phyloP scores from a whole-genome alignment of 1,139 yeast species.

The Hansenula lynferdii region DNA sequence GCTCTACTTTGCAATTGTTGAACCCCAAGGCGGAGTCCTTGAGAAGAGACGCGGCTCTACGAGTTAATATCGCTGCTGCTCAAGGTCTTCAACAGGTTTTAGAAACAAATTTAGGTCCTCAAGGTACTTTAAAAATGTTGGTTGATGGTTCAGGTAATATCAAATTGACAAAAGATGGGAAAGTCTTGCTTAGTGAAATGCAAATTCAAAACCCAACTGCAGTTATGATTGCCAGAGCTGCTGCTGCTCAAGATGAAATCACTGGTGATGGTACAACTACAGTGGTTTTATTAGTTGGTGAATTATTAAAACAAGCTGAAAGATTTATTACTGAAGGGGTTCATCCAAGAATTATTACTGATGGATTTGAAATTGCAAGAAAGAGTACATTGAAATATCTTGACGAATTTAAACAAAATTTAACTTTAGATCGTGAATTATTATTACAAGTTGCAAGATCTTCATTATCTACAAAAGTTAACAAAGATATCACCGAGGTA shows the following conservation, averaged over 20 bases:
- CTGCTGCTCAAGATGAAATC: slow-evolving; percentile 97
- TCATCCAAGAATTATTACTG: slow-evolving; percentile 91
- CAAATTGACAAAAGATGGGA: slow-evolving; percentile 96
- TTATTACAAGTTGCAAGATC: slow-evolving; percentile 88
- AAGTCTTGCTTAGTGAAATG: slow-evolving; percentile 91
- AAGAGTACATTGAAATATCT: slow-evolving; percentile 66
- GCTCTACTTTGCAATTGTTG: slow-evolving; percentile 73
- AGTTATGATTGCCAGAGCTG: slow-evolving; percentile 97
- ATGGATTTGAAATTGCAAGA: slow-evolving; percentile 91
- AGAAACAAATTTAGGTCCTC: slow-evolving; percentile 91
- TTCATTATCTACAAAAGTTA: slow-evolving; percentile 83
- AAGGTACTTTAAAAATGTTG: slow-evolving; percentile 92
- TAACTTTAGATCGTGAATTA: slow-evolving; percentile 72
- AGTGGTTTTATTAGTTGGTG: slow-evolving; percentile 92
- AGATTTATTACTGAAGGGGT: slow-evolving; percentile 90
- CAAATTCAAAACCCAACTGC: slow-evolving; percentile 99
- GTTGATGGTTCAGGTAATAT: slow-evolving; percentile 97
- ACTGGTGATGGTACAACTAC: slow-evolving; percentile 99
- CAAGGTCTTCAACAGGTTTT: slow-evolving; percentile 93
- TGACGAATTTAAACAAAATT: slow-evolving; percentile 48
- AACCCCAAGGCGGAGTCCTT: slow-evolving; percentile 97
- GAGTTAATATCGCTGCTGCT: slow-evolving; percentile 94
- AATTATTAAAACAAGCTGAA: slow-evolving; percentile 90
- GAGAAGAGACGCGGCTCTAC: slow-evolving; percentile 90
- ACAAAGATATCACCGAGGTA: slow-evolving; percentile 67